Evolutionary conservation across 768 basidiomycete genomes (phyloP).

Genomic region (Fomitopsis serialis): DNA sequence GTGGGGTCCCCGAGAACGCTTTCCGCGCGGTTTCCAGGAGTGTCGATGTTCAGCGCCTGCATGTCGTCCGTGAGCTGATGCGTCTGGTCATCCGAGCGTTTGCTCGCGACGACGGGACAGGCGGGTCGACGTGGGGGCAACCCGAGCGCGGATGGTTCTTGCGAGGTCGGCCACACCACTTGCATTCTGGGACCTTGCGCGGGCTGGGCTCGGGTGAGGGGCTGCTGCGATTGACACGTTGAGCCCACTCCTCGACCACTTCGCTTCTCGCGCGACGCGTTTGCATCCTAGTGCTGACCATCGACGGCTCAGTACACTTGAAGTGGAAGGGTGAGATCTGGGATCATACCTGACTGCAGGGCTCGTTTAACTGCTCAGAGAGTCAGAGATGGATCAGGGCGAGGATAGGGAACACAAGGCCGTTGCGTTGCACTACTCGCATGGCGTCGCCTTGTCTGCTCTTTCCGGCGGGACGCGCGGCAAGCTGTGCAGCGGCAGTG

Average conservation of each 20-base stretch:
- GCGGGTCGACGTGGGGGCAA: slow-evolving; percentile 42
- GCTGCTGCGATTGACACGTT: not conserved
- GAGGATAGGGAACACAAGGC: no score
- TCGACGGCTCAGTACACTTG: no score
- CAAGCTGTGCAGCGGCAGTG: no score
- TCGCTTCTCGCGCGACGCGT: not conserved
- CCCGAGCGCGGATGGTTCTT: slow-evolving; percentile 60
- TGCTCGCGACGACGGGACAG: slow-evolving; percentile 12
- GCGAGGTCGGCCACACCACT: slow-evolving; percentile 42
- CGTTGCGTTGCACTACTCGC: no score
- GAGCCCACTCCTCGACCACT: not conserved
- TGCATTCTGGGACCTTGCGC: slow-evolving; percentile 11
- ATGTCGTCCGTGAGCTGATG: not conserved
- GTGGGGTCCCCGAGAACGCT: not conserved
- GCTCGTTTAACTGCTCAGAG: no score
- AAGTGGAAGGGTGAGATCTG: no score
- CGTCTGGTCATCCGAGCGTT: not conserved
- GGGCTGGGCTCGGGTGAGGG: not conserved
- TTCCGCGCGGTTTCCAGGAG: not conserved
- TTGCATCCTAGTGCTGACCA: not conserved
- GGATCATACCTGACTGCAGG: no score
- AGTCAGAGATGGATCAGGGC: no score
- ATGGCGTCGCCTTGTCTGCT: no score
- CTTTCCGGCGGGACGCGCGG: no score
- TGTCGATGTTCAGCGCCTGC: not conserved